Evolutionary conservation across 441 rosid genomes (phyloP), one percentile per base, ranked within the genome.

Genomic region (Melastoma candidum): DNA sequence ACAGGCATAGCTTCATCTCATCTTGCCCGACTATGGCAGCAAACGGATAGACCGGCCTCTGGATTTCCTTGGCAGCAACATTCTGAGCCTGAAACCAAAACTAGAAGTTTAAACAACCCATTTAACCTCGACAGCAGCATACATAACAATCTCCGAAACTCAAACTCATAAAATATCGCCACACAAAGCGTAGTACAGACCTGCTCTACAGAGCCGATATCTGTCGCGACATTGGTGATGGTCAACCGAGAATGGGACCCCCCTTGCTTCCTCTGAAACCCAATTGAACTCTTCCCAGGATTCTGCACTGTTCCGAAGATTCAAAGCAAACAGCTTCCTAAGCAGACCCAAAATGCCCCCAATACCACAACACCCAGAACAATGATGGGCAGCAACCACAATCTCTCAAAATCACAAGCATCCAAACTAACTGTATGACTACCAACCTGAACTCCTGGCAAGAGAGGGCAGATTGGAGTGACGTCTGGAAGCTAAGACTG

Each of bases 11-110:
- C 61, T 87, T 92, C 98, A 92, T 87, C 83, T 92, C 98, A 61
- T 92, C 98, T 68, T 92, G 95, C 63, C 98, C 98, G 32, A 90
- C 98, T 50, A 90, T 85, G 48, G 98, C 96, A 4, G 96, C 80
- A 63, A 92, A 92, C 4, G 98, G 96, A 74, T 76, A 92, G 7
- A 85, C 96, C 0, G 96, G 95, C 47, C 98, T 82, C 61, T 80
- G 93, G 66, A 60, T 85, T 52, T 87, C 94, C 71, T 81, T 85
- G 44, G 72, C 54, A 36, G 68, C 75, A 60, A 66, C 53, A 73
- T 81, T 76, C 72, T 63, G 75, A 44, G 65, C 77, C 88, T 80
- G 71, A 51, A 71, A 59, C 57, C 59, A 46, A 63, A 13, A 12
- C 24, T 39, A 32, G 39, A 44, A 56, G n/a, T 44, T 54, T 48